Evolutionary conservation across 805 yeast genomes (phyloP).

Genomic region (Isabelozyma pseudorhagii): DNA sequence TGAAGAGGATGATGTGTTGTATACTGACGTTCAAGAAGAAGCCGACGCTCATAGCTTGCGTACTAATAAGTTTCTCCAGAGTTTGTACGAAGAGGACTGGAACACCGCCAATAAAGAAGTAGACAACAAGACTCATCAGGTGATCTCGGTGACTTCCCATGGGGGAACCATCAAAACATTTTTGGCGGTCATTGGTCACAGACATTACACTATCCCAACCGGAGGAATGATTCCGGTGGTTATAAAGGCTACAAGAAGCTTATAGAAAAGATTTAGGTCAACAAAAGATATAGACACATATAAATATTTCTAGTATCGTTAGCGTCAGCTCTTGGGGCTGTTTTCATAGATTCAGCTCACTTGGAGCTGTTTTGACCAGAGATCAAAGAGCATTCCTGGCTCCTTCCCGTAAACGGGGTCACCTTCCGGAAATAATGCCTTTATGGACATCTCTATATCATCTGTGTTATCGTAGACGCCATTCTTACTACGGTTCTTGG

Average conservation of each 20-base stretch:
- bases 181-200: slow-evolving; percentile 50
- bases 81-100: slow-evolving; percentile 22
- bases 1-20: slow-evolving; percentile 45
- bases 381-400: background rate
- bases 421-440: background rate
- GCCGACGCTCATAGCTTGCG: slow-evolving; percentile 46
- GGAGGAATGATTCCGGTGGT: slow-evolving; percentile 66
- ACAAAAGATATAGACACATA: background rate
- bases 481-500: background rate
- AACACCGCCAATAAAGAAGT: slow-evolving; percentile 3
- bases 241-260: slow-evolving; percentile 35
- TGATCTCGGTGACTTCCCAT: slow-evolving; percentile 54
- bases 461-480: background rate
- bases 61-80: slow-evolving; percentile 40
- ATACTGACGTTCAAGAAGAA: slow-evolving; percentile 37
- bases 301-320: no score
- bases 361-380: background rate
- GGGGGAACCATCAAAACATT: slow-evolving; percentile 57
- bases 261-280: background rate
- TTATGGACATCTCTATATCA: background rate
- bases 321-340: no score
- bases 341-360: background rate
- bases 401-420: slow-evolving; percentile 1
- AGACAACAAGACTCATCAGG: slow-evolving; percentile 20
- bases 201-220: slow-evolving; percentile 57